Evolutionary conservation across 2,329 filamentous ascomycete genomes (phyloP), one percentile per base, ranked within the genome.

Genomic region (Remersonia thermophila): DNA sequence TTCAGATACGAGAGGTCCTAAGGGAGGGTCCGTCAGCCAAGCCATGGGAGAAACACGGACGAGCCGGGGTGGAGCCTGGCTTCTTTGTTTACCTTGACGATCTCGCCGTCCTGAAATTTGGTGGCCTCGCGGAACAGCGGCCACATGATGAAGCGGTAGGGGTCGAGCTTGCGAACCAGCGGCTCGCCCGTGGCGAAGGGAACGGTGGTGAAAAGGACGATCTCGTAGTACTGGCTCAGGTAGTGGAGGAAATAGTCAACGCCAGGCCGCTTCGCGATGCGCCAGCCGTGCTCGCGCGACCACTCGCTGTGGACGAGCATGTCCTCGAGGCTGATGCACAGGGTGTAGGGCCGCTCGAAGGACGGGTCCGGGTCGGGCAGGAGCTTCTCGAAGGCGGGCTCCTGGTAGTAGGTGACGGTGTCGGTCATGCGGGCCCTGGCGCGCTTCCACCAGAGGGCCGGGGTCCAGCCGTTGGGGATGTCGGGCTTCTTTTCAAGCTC

Each of bases 1-100:
- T 98, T 98, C 33, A 98, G 76, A 62, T 94, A 96, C 2, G 86
- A 86, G n/a, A 98, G 76, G 55, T 98, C 91, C 84, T 93, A 50
- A 11, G 13, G 27, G 11, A 5, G 13, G 12, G 9, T 6, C 5
- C 5, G 20, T 23, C 20, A 23, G 20, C 20, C 5, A 23, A 23
- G 20, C 5, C 20, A 23, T 23, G 20, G 20, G 20, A n/a, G n/a
- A n/a, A n/a, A n/a, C n/a, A n/a, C n/a, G n/a, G n/a, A n/a, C n/a
- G n/a, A n/a, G n/a, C n/a, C n/a, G n/a, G n/a, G n/a, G n/a, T n/a
- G n/a, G n/a, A n/a, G n/a, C n/a, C n/a, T n/a, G n/a, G n/a, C n/a
- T n/a, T n/a, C n/a, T n/a, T n/a, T n/a, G n/a, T n/a, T 7, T 63
- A 86, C 85, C 78, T 98, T 98, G 61, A 98, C 74, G 53, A 96